These are phyloP conservation scores for Lipomyces orientalis DNA, from an alignment of 805 yeast genomes.

Conservation along the genomic window DNA sequence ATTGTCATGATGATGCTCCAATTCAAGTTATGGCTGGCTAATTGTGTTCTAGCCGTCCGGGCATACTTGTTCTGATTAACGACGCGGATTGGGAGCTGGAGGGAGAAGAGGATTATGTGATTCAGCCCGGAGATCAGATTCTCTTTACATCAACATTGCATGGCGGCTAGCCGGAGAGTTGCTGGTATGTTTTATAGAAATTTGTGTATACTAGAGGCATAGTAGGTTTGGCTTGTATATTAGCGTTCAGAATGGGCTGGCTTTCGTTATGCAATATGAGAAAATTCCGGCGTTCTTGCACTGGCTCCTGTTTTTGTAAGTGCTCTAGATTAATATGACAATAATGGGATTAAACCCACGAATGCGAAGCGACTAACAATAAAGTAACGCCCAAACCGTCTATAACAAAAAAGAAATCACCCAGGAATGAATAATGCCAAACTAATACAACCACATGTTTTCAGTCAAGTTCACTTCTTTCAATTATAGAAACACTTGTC, in stretches of 20 bases:
- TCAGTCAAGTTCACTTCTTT: background rate
- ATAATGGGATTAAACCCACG: background rate
- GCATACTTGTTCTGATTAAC: constrained; percentile 86
- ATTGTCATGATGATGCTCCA: constrained; percentile 2
- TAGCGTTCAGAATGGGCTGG: background rate
- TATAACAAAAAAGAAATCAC: constrained; percentile 6
- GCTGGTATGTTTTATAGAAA: background rate
- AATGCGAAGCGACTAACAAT: background rate
- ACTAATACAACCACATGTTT: background rate
- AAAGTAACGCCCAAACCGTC: background rate
- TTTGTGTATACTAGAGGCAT: background rate
- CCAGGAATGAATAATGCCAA: constrained; percentile 5
- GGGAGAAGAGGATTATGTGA: constrained; percentile 80
- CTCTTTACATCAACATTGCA: constrained; percentile 93
- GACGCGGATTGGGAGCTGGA: constrained; percentile 98
- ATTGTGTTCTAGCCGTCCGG: constrained; percentile 55
- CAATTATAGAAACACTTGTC: constrained; percentile 29
- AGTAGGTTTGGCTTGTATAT: background rate
- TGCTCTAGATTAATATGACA: background rate
- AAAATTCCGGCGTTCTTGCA: too few relatives aligned
- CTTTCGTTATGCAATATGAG: too few relatives aligned
- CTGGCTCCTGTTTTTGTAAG: too few relatives aligned
- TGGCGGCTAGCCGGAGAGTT: constrained; percentile 74
- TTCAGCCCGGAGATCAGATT: constrained; percentile 76
- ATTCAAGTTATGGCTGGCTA: background rate